Base-by-base conservation (phyloP, 2,329 filamentous ascomycete species). In the Reticulascus tulasneorum region DNA sequence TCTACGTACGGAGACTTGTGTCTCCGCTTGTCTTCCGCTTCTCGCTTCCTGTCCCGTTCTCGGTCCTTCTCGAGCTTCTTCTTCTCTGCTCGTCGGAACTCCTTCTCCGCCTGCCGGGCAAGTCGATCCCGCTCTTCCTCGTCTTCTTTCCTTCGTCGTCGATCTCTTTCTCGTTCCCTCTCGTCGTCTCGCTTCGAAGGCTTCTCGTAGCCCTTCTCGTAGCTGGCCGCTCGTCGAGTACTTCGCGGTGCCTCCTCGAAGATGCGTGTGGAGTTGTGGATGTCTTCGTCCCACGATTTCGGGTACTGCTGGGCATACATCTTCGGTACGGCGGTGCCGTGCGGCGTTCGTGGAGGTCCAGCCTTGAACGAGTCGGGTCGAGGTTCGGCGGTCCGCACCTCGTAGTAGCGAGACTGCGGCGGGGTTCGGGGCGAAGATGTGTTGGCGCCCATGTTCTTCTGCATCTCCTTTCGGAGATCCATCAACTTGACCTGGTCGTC, bases 401-500 rank as follows among this genome's bases (percentile, higher is more conserved):
- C 67, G 51, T 67, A 54, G 48, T 70, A 46, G 26, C 47, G 40
- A 35, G 52, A 53, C n/a, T n/a, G n/a, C 18, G 55, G 37, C 10
- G 70, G 56, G 15, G 66, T 58, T 27, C 67, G 65, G n/a, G 68
- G 57, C 7, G 63, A 63, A 1, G 71, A 65, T 4, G 61, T 57
- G 39, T 66, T 66, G 42, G 63, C 51, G 8, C 37, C 34, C 50
- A 68, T 64, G 46, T 58, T 57, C 50, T 65, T 61, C 11, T 28
- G 28, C 45, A 66, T 53, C 48, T 75, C 63, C 59, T 76, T 78
- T 55, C 75, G 75, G 51, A 87, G 63, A 55, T 82, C 77, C 33
- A 76, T 77, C 44, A 90, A 60, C 51, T 73, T 79, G 44, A 84
- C 70, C 55, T 82, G 75, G 34, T 88, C 80, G 62, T 97, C 88